Percentiles rank a stretch among this genome's conserved stretches.
Evolutionary conservation across 306 rosid genomes (phyloP).

Genomic region (Medicago lupulina): DNA sequence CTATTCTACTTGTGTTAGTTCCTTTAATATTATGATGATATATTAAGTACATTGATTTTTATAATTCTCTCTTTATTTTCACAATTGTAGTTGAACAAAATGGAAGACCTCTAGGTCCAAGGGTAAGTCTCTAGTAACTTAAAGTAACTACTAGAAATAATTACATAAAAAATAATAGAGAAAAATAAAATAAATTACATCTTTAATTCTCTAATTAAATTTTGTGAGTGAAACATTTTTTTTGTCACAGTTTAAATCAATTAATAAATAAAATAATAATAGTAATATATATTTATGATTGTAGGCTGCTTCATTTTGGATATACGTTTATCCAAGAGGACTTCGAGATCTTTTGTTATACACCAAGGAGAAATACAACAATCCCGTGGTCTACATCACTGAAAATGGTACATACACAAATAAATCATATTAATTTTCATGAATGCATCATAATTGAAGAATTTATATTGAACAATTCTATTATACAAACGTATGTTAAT

Average conservation of each 20-base stretch:
- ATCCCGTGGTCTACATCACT: slow-evolving; percentile 49
- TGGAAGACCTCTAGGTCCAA: slow-evolving; percentile 38
- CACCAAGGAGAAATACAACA: slow-evolving; percentile 13
- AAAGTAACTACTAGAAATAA: too few relatives aligned
- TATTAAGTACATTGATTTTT: neutral
- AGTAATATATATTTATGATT: neutral
- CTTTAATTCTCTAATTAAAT: neutral
- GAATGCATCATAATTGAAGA: neutral
- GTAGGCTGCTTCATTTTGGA: slow-evolving; percentile 54
- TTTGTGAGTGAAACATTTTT: neutral
- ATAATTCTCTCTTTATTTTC: neutral
- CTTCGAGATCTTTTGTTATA: slow-evolving; percentile 22
- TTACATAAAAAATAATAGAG: too few relatives aligned
- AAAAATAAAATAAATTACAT: neutral
- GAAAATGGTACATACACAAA: slow-evolving; percentile 56
- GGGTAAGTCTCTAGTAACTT: slow-evolving; percentile 16
- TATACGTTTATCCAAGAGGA: slow-evolving; percentile 29
- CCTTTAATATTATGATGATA: too few relatives aligned
- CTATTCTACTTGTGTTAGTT: neutral
- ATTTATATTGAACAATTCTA: neutral
- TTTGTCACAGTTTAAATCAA: neutral
- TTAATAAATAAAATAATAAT: too few relatives aligned
- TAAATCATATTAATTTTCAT: neutral
- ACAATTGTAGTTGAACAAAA: slow-evolving; percentile 26
- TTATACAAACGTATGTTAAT: neutral